Conservation (phyloP, 1,139 yeast species). For the Kazachstania sp. region DNA sequence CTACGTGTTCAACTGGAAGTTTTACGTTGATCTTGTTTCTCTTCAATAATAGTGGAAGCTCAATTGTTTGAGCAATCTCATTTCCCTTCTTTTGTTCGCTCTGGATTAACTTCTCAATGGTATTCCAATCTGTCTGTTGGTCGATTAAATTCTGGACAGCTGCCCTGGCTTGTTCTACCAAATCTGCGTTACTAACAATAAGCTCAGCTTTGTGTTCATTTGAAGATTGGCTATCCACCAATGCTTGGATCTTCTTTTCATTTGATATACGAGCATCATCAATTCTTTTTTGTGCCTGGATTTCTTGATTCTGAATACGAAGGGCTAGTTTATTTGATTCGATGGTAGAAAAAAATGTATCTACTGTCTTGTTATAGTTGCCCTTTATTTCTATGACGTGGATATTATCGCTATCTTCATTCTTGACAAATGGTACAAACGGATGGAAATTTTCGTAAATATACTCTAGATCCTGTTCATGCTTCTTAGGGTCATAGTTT, state of each 20-base stretch:
- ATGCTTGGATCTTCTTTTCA: slow-evolving; percentile 57
- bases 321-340: slow-evolving; percentile 73
- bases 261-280: slow-evolving; percentile 71
- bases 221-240: slow-evolving; percentile 54
- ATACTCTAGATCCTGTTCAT: slow-evolving; percentile 38
- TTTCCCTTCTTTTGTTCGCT: slow-evolving; percentile 65
- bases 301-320: slow-evolving; percentile 67
- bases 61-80: slow-evolving; percentile 52
- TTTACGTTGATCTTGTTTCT: slow-evolving; percentile 58
- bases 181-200: slow-evolving; percentile 58
- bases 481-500: slow-evolving; percentile 35
- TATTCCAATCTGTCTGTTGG: slow-evolving; percentile 93
- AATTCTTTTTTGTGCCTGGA: slow-evolving; percentile 62
- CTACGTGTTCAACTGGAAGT: slow-evolving; percentile 36
- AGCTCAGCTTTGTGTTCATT: slow-evolving; percentile 67
- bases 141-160: slow-evolving; percentile 61
- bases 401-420: slow-evolving; percentile 27
- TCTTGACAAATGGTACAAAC: slow-evolving; percentile 49
- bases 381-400: slow-evolving; percentile 42
- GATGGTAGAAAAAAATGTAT: slow-evolving; percentile 72
- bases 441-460: slow-evolving; percentile 83
- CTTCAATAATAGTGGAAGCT: slow-evolving; percentile 60
- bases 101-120: slow-evolving; percentile 66
- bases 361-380: slow-evolving; percentile 66
- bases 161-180: slow-evolving; percentile 65